Conservation (phyloP, 176 grass and related monocot species). For the Carex pumila region DNA sequence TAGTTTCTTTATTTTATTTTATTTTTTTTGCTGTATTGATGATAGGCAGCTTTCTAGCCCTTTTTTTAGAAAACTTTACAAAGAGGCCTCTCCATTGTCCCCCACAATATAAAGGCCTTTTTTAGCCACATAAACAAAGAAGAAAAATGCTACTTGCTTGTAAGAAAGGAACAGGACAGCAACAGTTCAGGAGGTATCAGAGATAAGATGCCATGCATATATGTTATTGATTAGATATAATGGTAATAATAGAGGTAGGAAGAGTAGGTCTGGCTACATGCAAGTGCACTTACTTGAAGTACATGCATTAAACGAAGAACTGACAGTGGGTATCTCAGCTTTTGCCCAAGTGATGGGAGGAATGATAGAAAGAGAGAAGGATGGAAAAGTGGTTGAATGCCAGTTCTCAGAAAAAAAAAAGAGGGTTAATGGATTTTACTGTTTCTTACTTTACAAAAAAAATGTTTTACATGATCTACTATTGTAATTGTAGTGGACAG, state of each 20-base stretch:
- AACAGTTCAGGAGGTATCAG: conserved; percentile 19
- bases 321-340: not conserved
- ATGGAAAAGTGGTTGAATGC: not conserved
- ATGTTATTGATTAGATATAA: conserved; percentile 13
- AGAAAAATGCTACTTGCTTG: not conserved
- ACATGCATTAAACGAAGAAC: not conserved
- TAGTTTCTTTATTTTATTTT: conserved; percentile 24
- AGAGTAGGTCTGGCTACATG: conserved; percentile 20
- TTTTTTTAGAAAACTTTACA: conserved; percentile 40
- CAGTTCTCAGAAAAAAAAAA: not conserved
- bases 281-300: conserved; percentile 10
- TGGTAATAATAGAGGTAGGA: conserved; percentile 26
- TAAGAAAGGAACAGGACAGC: conserved; percentile 15
- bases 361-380: not conserved
- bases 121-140: conserved; percentile 15
- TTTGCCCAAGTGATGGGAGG: conserved; percentile 8
- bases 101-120: conserved; percentile 19
- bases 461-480: conserved; percentile 19
- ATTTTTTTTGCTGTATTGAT: conserved; percentile 32
- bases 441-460: conserved; percentile 22
- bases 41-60: conserved; percentile 49
- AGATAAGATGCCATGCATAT: conserved; percentile 18
- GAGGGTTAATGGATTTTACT: conserved; percentile 22
- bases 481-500: conserved; percentile 34
- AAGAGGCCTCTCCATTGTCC: conserved; percentile 31